Evolutionary conservation across 768 basidiomycete genomes (phyloP), one percentile per base, ranked within the genome.

Genomic region (Boletus rubropictus): DNA sequence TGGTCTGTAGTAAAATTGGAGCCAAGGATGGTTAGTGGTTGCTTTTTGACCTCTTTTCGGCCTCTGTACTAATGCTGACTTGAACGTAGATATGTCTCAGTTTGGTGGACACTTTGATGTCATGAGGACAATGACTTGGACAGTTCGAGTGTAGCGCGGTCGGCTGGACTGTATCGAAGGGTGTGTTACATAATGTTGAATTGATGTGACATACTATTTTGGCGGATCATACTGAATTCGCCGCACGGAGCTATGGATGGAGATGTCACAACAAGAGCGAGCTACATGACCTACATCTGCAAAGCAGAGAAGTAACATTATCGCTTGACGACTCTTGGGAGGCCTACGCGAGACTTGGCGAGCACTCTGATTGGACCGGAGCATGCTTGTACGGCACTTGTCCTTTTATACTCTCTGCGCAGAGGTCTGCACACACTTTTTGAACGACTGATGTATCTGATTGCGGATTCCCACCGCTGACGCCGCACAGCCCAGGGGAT

Each of bases 121-220:
- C 31, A 41, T 8, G 8, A n/a, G 18, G 39, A 40, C 24, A 14
- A 22, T 31, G 27, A 10, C 9, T 36, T 44, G 33, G 39, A 42
- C 37, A 27, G 29, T 31, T 14, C 5, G 12, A 14, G 4, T 5
- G 29, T 14, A 11, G 24, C 8, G 31, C 15, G 22, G 31, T 18
- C n/a, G 49, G 41, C 12, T 57, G 44, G 41, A 36, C 49, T 21
- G 32, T 45, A 9, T 28, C 17, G 7, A 3, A 31, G 49, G 44
- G 42, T 36, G 15, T 15, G 10, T 45, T 33, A 27, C 31, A 14
- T 31, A 15, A 34, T 29, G n/a, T 12, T 18, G 39, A 33, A 43
- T 21, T 29, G 15, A 15, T 39, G 21, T 50, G 49, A 53, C 53
- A 40, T 56, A 56, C 31, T 10, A 17, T 39, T 44, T 56, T 56